Conservation (phyloP, 495 filamentous ascomycete genomes). For the Massariosphaeria phaeospora region DNA sequence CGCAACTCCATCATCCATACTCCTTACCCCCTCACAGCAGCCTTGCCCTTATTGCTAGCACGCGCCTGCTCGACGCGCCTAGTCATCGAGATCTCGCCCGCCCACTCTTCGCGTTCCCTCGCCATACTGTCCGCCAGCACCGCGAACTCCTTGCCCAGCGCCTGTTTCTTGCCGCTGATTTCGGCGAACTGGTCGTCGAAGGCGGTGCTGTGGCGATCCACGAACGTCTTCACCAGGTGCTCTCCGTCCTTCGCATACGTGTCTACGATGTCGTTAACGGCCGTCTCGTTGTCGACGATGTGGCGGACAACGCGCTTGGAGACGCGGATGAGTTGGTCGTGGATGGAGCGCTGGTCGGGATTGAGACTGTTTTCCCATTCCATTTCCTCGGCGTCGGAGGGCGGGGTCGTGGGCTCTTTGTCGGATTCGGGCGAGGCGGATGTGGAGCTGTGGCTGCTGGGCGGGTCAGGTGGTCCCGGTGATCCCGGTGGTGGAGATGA, state of each 20-base stretch:
- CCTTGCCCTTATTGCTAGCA: too few species aligned
- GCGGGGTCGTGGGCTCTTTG: not conserved
- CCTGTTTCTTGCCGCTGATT: conserved; percentile 7
- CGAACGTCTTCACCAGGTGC: conserved; percentile 9
- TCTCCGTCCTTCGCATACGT: conserved; percentile 19
- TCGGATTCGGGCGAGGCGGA: conserved; percentile 10
- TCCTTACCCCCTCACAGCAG: too few species aligned
- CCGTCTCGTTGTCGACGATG: conserved; percentile 26
- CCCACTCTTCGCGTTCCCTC: not conserved
- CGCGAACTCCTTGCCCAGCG: conserved; percentile 12
- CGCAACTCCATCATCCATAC: too few species aligned
- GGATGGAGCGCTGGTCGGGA: conserved; percentile 24
- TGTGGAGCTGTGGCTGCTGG: conserved; percentile 33
- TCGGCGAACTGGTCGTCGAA: not conserved
- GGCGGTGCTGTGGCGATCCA: conserved; percentile 6
- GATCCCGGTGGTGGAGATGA: conserved; percentile 27
- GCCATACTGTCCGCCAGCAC: not conserved
- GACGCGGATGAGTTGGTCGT: conserved; percentile 15
- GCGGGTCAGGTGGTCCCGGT: too few species aligned
- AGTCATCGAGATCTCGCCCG: too few species aligned
- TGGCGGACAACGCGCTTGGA: conserved; percentile 18
- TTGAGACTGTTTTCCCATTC: conserved; percentile 27
- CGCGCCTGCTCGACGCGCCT: too few species aligned
- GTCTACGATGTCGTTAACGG: conserved; percentile 17
- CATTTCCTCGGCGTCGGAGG: conserved; percentile 19